Evolutionary conservation across 1,284 basidiomycete genomes (phyloP), one percentile per base, ranked within the genome.

Genomic region (Mycena sp.): DNA sequence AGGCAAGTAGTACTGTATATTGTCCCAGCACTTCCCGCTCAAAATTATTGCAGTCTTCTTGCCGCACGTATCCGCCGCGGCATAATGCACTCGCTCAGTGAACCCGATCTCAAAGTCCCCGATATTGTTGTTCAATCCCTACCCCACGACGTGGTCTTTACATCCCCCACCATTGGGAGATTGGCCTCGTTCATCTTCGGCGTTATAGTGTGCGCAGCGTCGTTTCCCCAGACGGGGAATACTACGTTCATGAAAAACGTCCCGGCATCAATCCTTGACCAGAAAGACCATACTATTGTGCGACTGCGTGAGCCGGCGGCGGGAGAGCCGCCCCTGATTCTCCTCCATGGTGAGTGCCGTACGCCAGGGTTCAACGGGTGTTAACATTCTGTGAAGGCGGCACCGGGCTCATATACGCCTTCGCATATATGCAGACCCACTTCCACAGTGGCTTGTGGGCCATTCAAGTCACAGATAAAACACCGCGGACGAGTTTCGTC

Each of bases 371-470:
- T 35, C 7, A 40, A 17, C 21, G 23, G 12, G 23, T 43, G 52
- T 32, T 54, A 6, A 54, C 17, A n/a, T 44, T 23, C 16, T 21
- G 25, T 32, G 26, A 44, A 55, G 53, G 53, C 43, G 53, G 30
- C 11, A 10, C 41, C 14, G 53, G 53, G 3, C 14, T 23, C 17
- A 35, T 45, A 21, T 55, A 55, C 30, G 17, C 41, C 14, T 55
- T 45, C 43, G 41, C 6, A 10, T 55, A 45, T 16, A 55, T 55
- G 40, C 51, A 53, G 28, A 41, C 51, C 6, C 38, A 30, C 38
- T 52, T 52, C 38, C 23, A 52, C 12, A 52, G 23, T 6, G 50
- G 50, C n/a, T 41, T 52, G 26, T 52, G 51, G 51, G 51, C 51
- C 5, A 53, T 53, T 17, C 51, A 53, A 21, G 51, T 43, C 51